Percentiles rank a stretch among this genome's conserved stretches.
Conservation (phyloP, 1,284 basidiomycete species). For the Ceratobasidium sp. region DNA sequence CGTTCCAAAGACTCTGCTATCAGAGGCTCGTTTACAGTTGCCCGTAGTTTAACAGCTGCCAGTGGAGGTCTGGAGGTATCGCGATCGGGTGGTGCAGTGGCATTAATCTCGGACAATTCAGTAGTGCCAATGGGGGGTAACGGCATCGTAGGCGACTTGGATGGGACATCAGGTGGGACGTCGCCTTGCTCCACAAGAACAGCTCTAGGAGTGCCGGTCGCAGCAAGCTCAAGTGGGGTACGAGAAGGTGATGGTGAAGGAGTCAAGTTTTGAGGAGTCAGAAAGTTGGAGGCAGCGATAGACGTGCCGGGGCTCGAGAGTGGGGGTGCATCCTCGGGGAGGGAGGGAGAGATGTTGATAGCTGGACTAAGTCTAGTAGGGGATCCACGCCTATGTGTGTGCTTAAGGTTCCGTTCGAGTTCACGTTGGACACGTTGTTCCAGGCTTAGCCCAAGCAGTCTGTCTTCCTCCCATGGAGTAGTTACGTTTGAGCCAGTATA, state of each 20-base stretch:
- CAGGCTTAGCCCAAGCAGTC: conserved; percentile 32
- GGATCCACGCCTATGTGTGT: neutral
- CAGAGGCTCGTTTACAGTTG: neutral
- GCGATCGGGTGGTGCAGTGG: neutral
- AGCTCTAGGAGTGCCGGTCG: neutral
- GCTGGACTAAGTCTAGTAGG: neutral
- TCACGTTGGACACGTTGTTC: conserved; percentile 38
- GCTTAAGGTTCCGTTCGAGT: conserved; percentile 31
- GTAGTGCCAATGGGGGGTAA: neutral
- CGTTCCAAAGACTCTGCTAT: neutral
- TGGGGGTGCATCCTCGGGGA: neutral
- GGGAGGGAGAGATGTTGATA: neutral
- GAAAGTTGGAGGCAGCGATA: conserved; percentile 32
- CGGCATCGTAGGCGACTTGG: conserved; percentile 8
- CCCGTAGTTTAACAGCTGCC: too few relatives aligned
- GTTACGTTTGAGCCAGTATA: neutral
- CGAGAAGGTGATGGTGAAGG: conserved; percentile 12
- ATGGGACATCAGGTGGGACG: conserved; percentile 1
- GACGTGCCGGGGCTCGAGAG: conserved; percentile 9
- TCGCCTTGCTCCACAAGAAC: neutral
- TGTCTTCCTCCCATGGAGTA: conserved; percentile 39
- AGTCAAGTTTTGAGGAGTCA: conserved; percentile 40
- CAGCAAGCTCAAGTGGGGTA: conserved; percentile 6
- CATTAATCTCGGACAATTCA: neutral
- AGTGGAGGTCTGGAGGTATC: too few relatives aligned